Base-by-base conservation (phyloP, 306 rosid genomes). In the Fagus crenata region DNA sequence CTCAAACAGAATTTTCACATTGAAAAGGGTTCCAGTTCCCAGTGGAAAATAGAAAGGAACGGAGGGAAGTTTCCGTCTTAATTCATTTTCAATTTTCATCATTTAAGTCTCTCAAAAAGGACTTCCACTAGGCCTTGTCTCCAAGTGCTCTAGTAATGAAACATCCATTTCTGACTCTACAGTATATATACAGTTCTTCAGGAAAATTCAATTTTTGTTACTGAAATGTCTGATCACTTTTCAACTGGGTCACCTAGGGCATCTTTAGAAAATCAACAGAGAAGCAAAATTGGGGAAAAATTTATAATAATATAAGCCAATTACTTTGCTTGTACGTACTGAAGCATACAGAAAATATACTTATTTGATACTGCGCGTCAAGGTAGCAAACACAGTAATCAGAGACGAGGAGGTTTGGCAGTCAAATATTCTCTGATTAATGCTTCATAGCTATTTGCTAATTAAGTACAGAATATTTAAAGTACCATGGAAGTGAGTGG, bases 401-500 rank as follows among this genome's bases (percentile, higher is more conserved):
- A 69, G 56, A 53, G 70, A 40, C 69, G 63, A 40, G 58, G 39
- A 54, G 49, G 32, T 54, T 77, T 77, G 75, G 75, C 2, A 3
- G 36, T 56, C 53, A 70, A 77, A 75, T 69, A 69, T 77, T 69
- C 76, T 70, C 31, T 70, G 65, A 54, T 53, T 46, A 7, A 67
- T 65, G 37, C 0, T 31, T 17, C 51, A 14, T 69, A 49, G 69
- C 69, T 35, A 18, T 58, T 61, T 35, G 42, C 42, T 35, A 35
- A 63, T 63, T 13, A 63, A 13, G 43, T 35, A 35, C 3, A 63
- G 28, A 5, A 12, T 61, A 12, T 5, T 12, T 61, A 33, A 61
- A 35, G 69, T 32, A 63, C 17, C 6, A 3, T 5, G 22, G 32
- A 58, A 58, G 14, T 58, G 36, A 58, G 64, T 58, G 64, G 28